Evolutionary conservation across 257 asterid genomes (phyloP).

Genomic region (Coffea canephora): DNA sequence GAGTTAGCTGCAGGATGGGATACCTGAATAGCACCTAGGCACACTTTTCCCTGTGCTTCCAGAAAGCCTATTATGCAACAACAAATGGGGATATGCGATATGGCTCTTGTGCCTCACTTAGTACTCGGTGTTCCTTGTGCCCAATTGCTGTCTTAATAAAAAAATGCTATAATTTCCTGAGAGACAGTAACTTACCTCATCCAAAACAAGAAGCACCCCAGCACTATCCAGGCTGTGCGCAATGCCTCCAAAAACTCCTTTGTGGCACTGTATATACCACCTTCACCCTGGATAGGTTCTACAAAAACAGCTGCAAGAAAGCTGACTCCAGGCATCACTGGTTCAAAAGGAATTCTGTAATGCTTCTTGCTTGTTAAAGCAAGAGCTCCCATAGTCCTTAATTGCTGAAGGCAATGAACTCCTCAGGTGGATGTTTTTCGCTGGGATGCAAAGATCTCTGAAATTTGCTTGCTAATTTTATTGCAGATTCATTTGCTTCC

Average conservation of each 20-base stretch:
- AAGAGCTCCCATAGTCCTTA: slow-evolving; percentile 89
- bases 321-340: slow-evolving; percentile 94
- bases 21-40: not conserved
- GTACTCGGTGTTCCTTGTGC: not conserved
- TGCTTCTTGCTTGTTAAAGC: slow-evolving; percentile 90
- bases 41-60: not conserved
- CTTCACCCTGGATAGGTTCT: slow-evolving; percentile 97
- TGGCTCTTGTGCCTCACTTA: not conserved
- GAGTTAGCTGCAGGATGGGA: not conserved
- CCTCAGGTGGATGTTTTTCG: slow-evolving; percentile 51
- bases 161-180: not conserved
- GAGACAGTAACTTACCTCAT: slow-evolving; percentile 58
- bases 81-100: not conserved
- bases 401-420: slow-evolving; percentile 77
- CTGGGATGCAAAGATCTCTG: slow-evolving; percentile 56
- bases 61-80: not conserved
- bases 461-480: slow-evolving; percentile 83
- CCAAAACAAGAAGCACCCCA: slow-evolving; percentile 81
- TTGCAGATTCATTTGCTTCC: slow-evolving; percentile 94
- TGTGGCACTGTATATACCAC: slow-evolving; percentile 74
- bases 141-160: not conserved
- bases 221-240: slow-evolving; percentile 70
- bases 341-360: slow-evolving; percentile 81
- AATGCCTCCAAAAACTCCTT: slow-evolving; percentile 68
- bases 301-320: slow-evolving; percentile 93